A percentile compares a stretch with the other conserved stretches of the same genome.
phyloP scores from a whole-genome alignment of 805 yeast species.

The Sugiyamaella floridensis region DNA sequence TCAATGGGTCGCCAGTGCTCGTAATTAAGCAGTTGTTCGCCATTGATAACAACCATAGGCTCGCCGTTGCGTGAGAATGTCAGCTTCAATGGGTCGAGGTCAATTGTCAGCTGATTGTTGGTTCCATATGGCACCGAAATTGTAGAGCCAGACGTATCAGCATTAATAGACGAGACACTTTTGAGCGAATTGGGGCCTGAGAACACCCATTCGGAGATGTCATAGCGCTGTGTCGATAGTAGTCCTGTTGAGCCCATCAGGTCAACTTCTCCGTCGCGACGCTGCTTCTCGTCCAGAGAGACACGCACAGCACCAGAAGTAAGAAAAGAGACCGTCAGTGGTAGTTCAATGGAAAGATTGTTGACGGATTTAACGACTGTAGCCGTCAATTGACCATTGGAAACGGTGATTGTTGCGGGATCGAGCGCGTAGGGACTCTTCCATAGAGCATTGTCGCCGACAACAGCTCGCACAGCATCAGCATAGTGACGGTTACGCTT shows the following conservation, averaged over 20 bases:
- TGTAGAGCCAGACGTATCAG: neutral
- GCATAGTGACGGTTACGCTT: constrained; percentile 69
- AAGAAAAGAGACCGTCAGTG: constrained; percentile 50
- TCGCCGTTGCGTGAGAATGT: constrained; percentile 41
- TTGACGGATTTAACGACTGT: constrained; percentile 29
- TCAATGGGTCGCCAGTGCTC: constrained; percentile 68
- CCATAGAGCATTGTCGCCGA: constrained; percentile 9
- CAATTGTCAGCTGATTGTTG: constrained; percentile 39
- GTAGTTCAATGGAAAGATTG: constrained; percentile 35
- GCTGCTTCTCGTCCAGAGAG: constrained; percentile 57
- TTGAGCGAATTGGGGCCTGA: constrained; percentile 38
- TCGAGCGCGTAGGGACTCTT: constrained; percentile 36
- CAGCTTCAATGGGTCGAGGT: constrained; percentile 45
- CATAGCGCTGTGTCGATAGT: constrained; percentile 46
- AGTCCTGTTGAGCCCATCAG: constrained; percentile 23
- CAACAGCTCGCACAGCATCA: constrained; percentile 26
- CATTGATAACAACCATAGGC: constrained; percentile 56
- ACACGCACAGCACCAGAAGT: constrained; percentile 54
- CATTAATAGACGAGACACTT: constrained; percentile 15
- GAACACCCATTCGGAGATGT: constrained; percentile 56
- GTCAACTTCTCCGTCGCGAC: constrained; percentile 26
- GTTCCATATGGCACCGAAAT: constrained; percentile 27
- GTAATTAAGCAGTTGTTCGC: constrained; percentile 60
- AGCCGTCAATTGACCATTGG: constrained; percentile 27
- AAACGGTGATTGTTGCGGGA: constrained; percentile 24